phyloP scores from a whole-genome alignment of 176 grass and related monocot genomes.

The Carex myosuroides region DNA sequence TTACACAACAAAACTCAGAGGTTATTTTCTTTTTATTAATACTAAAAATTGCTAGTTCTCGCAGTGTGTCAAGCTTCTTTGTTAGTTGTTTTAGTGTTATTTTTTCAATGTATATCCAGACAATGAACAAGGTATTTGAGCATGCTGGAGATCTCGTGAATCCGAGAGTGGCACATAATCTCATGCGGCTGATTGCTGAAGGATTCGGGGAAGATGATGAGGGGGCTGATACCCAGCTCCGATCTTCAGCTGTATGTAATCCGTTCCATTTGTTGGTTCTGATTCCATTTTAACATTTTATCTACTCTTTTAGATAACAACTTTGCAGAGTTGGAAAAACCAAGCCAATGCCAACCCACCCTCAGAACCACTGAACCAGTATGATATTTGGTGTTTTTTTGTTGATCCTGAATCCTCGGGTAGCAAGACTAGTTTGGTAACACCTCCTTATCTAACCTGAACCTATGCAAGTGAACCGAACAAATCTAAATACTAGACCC shows the following conservation, averaged over 20 bases:
- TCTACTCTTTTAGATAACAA: not conserved
- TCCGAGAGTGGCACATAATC: constrained; percentile 93
- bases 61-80: not conserved
- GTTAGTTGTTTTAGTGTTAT: constrained; percentile 22
- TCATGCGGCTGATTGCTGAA: constrained; percentile 99
- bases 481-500: not conserved
- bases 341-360: not conserved
- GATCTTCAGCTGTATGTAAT: constrained; percentile 97
- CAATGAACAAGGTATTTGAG: constrained; percentile 99
- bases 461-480: not conserved
- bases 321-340: not conserved
- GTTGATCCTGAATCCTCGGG: not conserved
- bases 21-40: constrained; percentile 1
- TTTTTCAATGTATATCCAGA: constrained; percentile 41
- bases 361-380: not conserved
- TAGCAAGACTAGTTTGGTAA: not conserved
- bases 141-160: constrained; percentile 99
- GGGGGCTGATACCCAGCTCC: constrained; percentile 86
- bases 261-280: not conserved
- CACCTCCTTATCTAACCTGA: not conserved
- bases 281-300: not conserved
- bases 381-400: not conserved
- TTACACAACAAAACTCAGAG: not conserved
- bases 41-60: not conserved
- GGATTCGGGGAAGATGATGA: constrained; percentile 98